Base-by-base conservation (phyloP, 306 rosid genomes). In the Sechiopsis laciniata region DNA sequence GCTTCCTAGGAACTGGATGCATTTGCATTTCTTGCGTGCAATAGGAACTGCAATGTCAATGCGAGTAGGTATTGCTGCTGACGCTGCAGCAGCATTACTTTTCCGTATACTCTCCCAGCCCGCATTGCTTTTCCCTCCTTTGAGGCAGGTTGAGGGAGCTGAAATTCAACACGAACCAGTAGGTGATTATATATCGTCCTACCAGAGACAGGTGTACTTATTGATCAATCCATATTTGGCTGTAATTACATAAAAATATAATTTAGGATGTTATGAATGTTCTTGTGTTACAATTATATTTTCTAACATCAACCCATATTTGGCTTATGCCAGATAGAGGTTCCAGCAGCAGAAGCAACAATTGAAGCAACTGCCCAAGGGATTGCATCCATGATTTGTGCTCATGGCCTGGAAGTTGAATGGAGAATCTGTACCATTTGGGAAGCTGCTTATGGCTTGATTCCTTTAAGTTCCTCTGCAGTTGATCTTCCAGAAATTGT, bases 1-100 rank as follows among this genome's bases (percentile, higher is more conserved):
- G 98, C 98, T 94, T 85, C 98, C 98, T 58, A 86, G 96, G 82
- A 94, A 90, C 84, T 94, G 98, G 98, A 86, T 94, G 97, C 98
- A 94, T 80, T 83, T 94, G 82, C 98, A 94, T 84, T 94, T 94
- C 89, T 84, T 94, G 83, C 98, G 97, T 17, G 98, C 98, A 58
- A 94, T 94, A 69, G 98, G 98, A 85, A 94, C 92, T 57, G 98
- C 98, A 74, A 94, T 94, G 97, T 94, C 98, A 75, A 94, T 94
- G 98, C 83, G 98, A 82, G 97, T 88, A 45, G 96, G 96, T 37
- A 89, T 94, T 83, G 96, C 97, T 26, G 97, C 98, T 61, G 98
- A 94, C 82, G 96, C 98, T 51, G 98, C 98, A 46, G 98, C 98
- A 56, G 97, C 98, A 73, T 82, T 94, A 82, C 97, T 94, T 81